phyloP scores from a whole-genome alignment of 2,329 filamentous ascomycete species.

The Meredithiella fracta region DNA sequence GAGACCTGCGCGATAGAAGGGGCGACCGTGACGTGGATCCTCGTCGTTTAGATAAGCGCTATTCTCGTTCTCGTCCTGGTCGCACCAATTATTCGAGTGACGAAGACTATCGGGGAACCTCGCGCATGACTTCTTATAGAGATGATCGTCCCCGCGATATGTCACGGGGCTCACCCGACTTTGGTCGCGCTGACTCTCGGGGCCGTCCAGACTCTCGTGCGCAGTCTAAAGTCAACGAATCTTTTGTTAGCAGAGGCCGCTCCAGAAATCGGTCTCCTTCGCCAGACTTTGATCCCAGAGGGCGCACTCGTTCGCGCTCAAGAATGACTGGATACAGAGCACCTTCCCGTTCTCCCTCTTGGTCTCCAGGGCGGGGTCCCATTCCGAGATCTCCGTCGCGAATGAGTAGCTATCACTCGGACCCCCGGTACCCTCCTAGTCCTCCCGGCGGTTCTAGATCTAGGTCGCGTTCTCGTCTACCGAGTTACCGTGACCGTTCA shows the following conservation, averaged over 20 bases:
- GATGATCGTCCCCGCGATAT: background rate
- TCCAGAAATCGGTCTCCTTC: constrained; percentile 3
- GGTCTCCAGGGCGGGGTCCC: background rate
- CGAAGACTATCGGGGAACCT: background rate
- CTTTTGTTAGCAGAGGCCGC: background rate
- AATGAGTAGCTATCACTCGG: background rate
- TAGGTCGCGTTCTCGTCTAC: background rate
- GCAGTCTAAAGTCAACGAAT: background rate
- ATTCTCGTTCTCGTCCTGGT: background rate
- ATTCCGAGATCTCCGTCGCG: constrained; percentile 1
- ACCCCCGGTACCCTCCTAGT: background rate
- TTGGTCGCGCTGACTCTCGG: background rate
- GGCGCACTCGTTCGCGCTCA: constrained; percentile 2
- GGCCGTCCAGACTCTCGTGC: background rate
- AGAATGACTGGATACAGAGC: constrained; percentile 3
- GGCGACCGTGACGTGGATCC: background rate
- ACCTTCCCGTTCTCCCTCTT: constrained; percentile 1
- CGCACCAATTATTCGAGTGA: background rate
- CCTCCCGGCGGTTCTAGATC: constrained; percentile 2
- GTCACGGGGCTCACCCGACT: background rate
- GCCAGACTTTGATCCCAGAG: background rate
- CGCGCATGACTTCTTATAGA: background rate
- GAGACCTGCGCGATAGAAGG: constrained; percentile 2
- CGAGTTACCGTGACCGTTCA: background rate
- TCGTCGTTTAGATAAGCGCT: background rate